These are phyloP conservation scores for Fusarium begoniae DNA, from an alignment of 2,329 filamentous ascomycete species.

Conservation along the genomic window DNA sequence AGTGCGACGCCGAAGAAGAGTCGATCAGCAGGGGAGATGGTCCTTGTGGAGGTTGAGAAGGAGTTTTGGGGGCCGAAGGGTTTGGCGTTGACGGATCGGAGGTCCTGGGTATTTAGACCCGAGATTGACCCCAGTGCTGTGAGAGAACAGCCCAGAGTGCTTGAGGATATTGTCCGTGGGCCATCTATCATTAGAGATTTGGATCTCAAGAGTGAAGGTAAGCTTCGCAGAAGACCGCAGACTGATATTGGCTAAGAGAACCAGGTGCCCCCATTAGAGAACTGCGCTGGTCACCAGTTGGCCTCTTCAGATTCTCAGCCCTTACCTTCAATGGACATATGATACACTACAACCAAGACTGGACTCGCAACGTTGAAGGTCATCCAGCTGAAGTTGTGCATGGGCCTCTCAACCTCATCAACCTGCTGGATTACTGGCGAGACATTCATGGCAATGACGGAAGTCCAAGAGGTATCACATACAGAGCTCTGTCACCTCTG, in stretches of 20 bases:
- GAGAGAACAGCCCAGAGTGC: slow-evolving; percentile 2
- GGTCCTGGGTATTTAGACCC: slow-evolving; percentile 60
- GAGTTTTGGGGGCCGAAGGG: slow-evolving; percentile 62
- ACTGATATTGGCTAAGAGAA: neutral
- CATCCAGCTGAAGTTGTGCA: slow-evolving; percentile 80
- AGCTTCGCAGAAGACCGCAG: accelerated
- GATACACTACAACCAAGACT: slow-evolving; percentile 81
- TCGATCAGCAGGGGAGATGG: slow-evolving; percentile 66
- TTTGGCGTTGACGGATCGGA: slow-evolving; percentile 62
- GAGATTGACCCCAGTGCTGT: slow-evolving; percentile 41
- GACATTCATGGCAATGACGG: slow-evolving; percentile 55
- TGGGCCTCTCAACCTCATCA: slow-evolving; percentile 78
- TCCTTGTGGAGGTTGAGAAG: slow-evolving; percentile 72
- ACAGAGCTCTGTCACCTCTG: slow-evolving; percentile 74
- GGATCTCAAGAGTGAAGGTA: slow-evolving; percentile 10
- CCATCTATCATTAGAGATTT: slow-evolving; percentile 44
- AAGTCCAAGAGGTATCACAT: slow-evolving; percentile 59
- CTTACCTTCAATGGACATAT: slow-evolving; percentile 87
- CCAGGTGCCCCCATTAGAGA: slow-evolving; percentile 42
- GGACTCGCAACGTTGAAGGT: slow-evolving; percentile 71
- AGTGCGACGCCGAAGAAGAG: slow-evolving; percentile 65
- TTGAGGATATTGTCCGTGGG: slow-evolving; percentile 20
- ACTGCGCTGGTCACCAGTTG: slow-evolving; percentile 56
- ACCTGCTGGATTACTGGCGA: slow-evolving; percentile 75
- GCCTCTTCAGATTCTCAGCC: slow-evolving; percentile 83